A percentile compares a stretch with the other conserved stretches of the same genome.
Conservation (phyloP, 257 asterid species). For the Marsdenia floribunda region DNA sequence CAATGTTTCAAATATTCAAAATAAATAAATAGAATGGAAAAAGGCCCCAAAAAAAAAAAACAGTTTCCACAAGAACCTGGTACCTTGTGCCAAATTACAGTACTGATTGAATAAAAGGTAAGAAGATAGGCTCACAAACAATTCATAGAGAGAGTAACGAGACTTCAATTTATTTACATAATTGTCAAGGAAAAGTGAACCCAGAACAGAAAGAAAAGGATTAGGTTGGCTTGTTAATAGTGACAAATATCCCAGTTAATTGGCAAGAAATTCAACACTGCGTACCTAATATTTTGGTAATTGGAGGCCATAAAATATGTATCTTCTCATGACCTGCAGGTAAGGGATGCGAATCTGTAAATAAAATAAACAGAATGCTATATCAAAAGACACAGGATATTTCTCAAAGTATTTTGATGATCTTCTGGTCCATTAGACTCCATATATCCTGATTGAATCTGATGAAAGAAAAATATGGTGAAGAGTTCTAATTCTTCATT, state of each 20-base stretch:
- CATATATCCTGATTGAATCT: not conserved
- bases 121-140: not conserved
- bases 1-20: not conserved
- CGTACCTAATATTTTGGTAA: constrained; percentile 33
- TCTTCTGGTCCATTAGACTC: constrained; percentile 4
- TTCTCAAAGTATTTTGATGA: constrained; percentile 2
- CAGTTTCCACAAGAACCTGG: not conserved
- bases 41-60: not conserved
- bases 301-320: constrained; percentile 32
- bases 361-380: constrained; percentile 10
- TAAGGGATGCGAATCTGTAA: constrained; percentile 35
- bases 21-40: not conserved
- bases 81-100: not conserved
- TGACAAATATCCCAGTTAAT: not conserved
- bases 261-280: constrained; percentile 17
- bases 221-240: not conserved
- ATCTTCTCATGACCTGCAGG: constrained; percentile 53
- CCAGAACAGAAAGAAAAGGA: not conserved
- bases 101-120: not conserved
- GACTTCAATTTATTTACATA: not conserved
- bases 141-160: not conserved
- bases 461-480: not conserved
- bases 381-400: constrained; percentile 13
- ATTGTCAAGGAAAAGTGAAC: not conserved
- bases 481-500: not conserved